Conservation (phyloP, 495 filamentous ascomycete genomes). For the Penicillium antarcticum region DNA sequence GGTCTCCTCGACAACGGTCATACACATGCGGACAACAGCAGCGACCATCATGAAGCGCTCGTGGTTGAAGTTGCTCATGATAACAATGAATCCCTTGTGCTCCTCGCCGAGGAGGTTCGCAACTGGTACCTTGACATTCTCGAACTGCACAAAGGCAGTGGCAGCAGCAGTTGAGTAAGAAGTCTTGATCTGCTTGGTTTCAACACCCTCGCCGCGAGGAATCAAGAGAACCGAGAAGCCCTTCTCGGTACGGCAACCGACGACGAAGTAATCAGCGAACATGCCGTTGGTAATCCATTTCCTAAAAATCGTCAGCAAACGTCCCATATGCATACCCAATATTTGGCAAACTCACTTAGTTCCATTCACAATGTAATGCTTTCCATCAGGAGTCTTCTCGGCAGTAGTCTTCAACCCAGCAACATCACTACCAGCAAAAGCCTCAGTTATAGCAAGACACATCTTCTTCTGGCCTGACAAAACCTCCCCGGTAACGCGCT, state of each 20-base stretch:
- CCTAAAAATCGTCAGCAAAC: constrained; percentile 19
- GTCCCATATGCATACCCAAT: neutral
- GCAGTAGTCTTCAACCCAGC: constrained; percentile 80
- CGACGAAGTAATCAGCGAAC: constrained; percentile 81
- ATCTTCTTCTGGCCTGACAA: constrained; percentile 83
- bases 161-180: constrained; percentile 77
- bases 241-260: constrained; percentile 77
- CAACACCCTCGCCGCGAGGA: constrained; percentile 62
- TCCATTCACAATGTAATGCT: constrained; percentile 81
- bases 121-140: constrained; percentile 82
- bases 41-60: constrained; percentile 70
- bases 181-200: constrained; percentile 82
- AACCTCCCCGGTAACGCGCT: constrained; percentile 66
- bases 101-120: constrained; percentile 78
- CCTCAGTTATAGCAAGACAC: constrained; percentile 83
- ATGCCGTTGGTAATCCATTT: constrained; percentile 94
- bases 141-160: constrained; percentile 78
- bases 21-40: constrained; percentile 60
- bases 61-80: constrained; percentile 85
- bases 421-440: constrained; percentile 85
- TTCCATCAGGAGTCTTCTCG: constrained; percentile 75
- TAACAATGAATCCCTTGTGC: constrained; percentile 85
- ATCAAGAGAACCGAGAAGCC: constrained; percentile 78
- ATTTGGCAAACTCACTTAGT: constrained; percentile 54
- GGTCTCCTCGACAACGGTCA: constrained; percentile 76